Base-by-base conservation (phyloP, 495 filamentous ascomycete genomes). In the Darksidea phi region DNA sequence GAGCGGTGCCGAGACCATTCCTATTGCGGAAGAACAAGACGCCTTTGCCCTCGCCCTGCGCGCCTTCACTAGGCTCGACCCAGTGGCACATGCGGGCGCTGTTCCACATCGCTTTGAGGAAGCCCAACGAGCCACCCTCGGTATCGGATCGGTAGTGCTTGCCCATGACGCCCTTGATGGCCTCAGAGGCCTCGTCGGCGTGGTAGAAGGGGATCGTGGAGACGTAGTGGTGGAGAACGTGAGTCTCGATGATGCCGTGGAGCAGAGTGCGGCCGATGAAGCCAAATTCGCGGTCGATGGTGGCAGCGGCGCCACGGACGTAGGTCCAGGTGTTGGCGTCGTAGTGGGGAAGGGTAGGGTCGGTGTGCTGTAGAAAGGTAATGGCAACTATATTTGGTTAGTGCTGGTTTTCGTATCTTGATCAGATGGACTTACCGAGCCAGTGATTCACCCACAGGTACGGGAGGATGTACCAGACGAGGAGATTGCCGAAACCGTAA, bases 391-490 rank as follows among this genome's bases (percentile, higher is more conserved):
- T 17, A 46, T 23, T 18, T 60, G 13, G 57, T 68, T 67, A 69
- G 64, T 64, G 57, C 54, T 65, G 49, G 8, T 42, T 25, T 8
- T 45, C 18, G 47, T 46, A 6, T 28, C 37, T 36, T 53, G 41
- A 43, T 43, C 47, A 48, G 49, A 42, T 18, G 49, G 7, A 77
- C 85, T 78, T 83, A 88, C 86, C 86, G 54, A 91, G 84, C 88
- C 94, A 98, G 84, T 97, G 93, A 83, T 98, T 95, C 23, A 97
- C 94, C 93, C 93, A 97, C 63, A 97, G 78, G 74, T 97, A 98
- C 10, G 94, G 94, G 57, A 95, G 69, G 70, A 89, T 84, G 75
- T 97, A 98, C 92, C 94, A 97, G 42, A 98, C 86, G 25, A 87
- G 75, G 69, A 97, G 77, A 76, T 95, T 96, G 64, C 79, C 69